Base-by-base conservation (phyloP, 805 yeast species). In the Starmera amethionina region DNA sequence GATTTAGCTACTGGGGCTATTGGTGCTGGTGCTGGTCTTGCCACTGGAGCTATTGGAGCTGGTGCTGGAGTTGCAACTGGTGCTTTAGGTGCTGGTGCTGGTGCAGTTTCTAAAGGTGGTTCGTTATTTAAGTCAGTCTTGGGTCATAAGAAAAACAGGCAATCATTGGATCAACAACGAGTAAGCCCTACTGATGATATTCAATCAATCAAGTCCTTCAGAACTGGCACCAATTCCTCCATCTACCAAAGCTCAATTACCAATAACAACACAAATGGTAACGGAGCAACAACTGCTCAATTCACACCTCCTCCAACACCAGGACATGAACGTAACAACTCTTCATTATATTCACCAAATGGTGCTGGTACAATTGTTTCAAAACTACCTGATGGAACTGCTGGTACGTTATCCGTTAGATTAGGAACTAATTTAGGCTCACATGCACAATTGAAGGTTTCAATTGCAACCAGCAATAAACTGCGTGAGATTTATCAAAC, bases 401-500 rank as follows among this genome's bases (percentile, higher is more conserved):
- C 78, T 5, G 89, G 88, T 29, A 59, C 75, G 41, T 50, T 79
- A 35, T 68, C 71, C 3, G 58, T 82, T 37, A 58, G 77, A 27
- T 62, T 72, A 3, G 77, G 75, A 4, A 49, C 60, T 10, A 71
- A 73, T 14, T 55, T 72, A 34, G 63, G 67, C 13, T 54, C 58
- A 16, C 52, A 59, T 35, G 60, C 63, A 40, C 81, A 74, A 46
- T 70, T 85, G 35, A 80, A 74, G 53, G 75, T 75, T 4, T 55
- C 70, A 0, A 56, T 77, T 46, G 68, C 74, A 32, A 66, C 62
- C 34, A 56, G 61, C 64, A 69, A 66, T 13, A 59, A 59, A 35
- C 51, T 64, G 33, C 81, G 75, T 52, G 82, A 73, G 35, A 52
- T 90, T 32, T 73, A 68, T 63, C 81, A 77, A 56, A 80, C 96